Evolutionary conservation across 2,329 filamentous ascomycete genomes (phyloP), one percentile per base, ranked within the genome.

Genomic region (Alternaria sp.): DNA sequence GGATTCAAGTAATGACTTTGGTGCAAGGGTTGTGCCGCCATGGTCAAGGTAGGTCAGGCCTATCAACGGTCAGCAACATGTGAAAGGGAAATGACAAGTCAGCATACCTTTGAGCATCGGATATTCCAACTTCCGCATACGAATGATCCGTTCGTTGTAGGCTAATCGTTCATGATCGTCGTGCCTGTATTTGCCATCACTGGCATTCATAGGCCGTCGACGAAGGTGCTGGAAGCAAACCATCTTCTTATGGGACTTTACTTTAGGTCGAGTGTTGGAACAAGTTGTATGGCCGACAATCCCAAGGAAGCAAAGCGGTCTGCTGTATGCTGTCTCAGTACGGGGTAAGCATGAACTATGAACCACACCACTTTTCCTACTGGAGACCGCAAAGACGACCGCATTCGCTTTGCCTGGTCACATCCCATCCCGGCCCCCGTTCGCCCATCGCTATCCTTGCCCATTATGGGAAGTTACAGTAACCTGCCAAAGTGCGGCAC

Each of bases 1-100:
- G 24, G 80, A 79, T 46, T 84, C 81, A 41, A 89, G 79, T 36
- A 88, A 81, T 26, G 87, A 87, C 63, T 81, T 84, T 44, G 87
- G 84, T 24, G 69, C 72, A 8, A 76, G 59, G 7, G 81, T 80
- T 7, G 81, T 81, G 5, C 81, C 81, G 43, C 84, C 84, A 73
- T 89, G 86, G 68, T 89, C 86, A 24, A 88, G 54, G 42, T 66
- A 66, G 1, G 64, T 62, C 7, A 70, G 54, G 28, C 43, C 62
- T 65, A 32, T 18, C 14, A 16, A 22, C 3, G 4, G 8, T 66
- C 7, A 68, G 52, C n/a, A n/a, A 16, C 12, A n/a, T 22, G 9
- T 18, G 18, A 16, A 20, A 28, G 9, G 5, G n/a, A 1, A 1
- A 1, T 28, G 3, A 47, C 4, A 24, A n/a, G 1, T 28, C 7